Conservation (phyloP, 2,329 filamentous ascomycete species). For the Helotiales sp. region DNA sequence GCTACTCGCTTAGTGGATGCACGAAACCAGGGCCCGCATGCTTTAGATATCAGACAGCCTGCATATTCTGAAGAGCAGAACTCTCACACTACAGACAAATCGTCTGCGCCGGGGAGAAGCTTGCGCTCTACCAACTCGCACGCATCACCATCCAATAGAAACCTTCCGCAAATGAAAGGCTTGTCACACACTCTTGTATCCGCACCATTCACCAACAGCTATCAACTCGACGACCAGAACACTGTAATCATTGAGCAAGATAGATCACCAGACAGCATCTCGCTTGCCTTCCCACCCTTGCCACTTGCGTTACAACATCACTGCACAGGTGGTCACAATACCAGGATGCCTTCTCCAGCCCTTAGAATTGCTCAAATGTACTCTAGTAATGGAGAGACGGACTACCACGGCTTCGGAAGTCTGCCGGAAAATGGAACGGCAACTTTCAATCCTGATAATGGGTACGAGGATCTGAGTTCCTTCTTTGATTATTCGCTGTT, state of each 20-base stretch:
- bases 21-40: slow-evolving; percentile 36
- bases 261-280: slow-evolving; percentile 42
- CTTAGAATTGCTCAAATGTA: no score
- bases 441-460: no score
- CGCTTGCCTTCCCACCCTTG: slow-evolving; percentile 45
- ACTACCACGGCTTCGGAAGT: no score
- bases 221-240: slow-evolving; percentile 28
- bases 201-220: not conserved
- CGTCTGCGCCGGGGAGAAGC: no score
- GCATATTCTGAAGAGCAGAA: slow-evolving; percentile 42
- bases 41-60: slow-evolving; percentile 44
- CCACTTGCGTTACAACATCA: slow-evolving; percentile 42
- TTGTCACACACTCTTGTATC: not conserved
- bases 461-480: slow-evolving; percentile 33
- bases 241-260: no score
- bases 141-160: slow-evolving; percentile 10
- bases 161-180: slow-evolving; percentile 6
- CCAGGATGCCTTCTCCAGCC: no score
- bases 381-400: no score
- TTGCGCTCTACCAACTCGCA: no score
- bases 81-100: no score
- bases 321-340: no score
- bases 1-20: slow-evolving; percentile 41
- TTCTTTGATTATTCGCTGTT: slow-evolving; percentile 39
- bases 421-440: no score